Evolutionary conservation across 2,329 filamentous ascomycete species (phyloP).

Genomic region (Colletotrichum gloeosporioides): DNA sequence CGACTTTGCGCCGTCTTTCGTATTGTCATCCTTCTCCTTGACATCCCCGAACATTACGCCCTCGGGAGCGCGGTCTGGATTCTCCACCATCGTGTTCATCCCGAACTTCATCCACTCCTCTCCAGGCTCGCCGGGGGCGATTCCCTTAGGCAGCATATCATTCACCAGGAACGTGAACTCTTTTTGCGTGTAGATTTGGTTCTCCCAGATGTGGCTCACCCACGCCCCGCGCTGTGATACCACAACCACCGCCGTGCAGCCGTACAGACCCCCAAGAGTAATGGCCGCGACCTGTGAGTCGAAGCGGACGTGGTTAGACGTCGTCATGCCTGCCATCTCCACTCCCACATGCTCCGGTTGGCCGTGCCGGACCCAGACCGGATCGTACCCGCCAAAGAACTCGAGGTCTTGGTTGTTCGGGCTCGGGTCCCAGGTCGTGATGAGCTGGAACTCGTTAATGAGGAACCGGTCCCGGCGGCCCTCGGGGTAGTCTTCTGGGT

Average conservation of each 20-base stretch:
- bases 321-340: not conserved
- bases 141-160: not conserved
- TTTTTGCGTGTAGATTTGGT: not conserved
- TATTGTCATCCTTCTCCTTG: not conserved
- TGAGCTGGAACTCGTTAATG: not conserved
- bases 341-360: not conserved
- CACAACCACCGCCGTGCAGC: not conserved
- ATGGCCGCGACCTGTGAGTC: not conserved
- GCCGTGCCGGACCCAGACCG: not conserved
- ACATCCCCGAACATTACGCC: not conserved
- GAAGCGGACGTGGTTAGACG: not conserved
- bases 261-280: not conserved
- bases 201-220: not conserved
- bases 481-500: not conserved
- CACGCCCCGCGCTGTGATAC: not conserved
- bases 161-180: not conserved
- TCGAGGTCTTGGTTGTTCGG: not conserved
- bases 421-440: not conserved
- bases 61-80: not conserved
- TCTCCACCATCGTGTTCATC: not conserved
- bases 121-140: not conserved
- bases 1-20: not conserved
- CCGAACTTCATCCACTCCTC: not conserved
- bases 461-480: not conserved
- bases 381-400: not conserved